Percentiles rank a stretch among this genome's conserved stretches.
These are phyloP conservation scores for Penicillium cosmopolitanum DNA, from an alignment of 495 filamentous ascomycete species.

Conservation along the genomic window DNA sequence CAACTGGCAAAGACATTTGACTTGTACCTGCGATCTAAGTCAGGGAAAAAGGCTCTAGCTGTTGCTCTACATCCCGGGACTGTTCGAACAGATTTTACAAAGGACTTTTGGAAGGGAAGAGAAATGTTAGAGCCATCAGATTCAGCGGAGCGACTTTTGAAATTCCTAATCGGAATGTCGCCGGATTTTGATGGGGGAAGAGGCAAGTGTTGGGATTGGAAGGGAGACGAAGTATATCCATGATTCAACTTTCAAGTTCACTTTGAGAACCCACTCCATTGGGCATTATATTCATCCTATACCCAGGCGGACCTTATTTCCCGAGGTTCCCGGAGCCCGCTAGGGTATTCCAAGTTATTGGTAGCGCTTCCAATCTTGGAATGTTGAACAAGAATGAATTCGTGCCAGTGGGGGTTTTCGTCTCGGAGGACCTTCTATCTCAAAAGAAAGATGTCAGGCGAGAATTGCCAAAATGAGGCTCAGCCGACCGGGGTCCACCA, in stretches of 20 bases:
- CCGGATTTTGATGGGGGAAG: slow-evolving; percentile 49
- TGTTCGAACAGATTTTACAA: slow-evolving; percentile 74
- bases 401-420: no score
- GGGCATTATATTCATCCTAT: no score
- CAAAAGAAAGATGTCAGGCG: no score
- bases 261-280: neutral
- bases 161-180: slow-evolving; percentile 51
- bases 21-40: slow-evolving; percentile 58
- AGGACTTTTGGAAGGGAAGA: slow-evolving; percentile 68
- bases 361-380: no score
- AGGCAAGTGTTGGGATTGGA: slow-evolving; percentile 79
- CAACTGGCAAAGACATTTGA: slow-evolving; percentile 74
- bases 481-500: neutral
- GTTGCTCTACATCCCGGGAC: slow-evolving; percentile 83
- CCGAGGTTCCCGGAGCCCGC: no score
- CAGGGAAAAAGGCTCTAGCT: slow-evolving; percentile 62
- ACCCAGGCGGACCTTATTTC: no score
- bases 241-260: slow-evolving; percentile 31
- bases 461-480: neutral
- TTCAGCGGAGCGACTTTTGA: slow-evolving; percentile 61
- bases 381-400: no score
- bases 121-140: slow-evolving; percentile 64
- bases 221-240: slow-evolving; percentile 69
- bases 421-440: no score
- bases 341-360: no score